These are phyloP conservation scores for Plasmodium vinckei DNA, from an alignment of 169 alveolate genomes.

Conservation along the genomic window DNA sequence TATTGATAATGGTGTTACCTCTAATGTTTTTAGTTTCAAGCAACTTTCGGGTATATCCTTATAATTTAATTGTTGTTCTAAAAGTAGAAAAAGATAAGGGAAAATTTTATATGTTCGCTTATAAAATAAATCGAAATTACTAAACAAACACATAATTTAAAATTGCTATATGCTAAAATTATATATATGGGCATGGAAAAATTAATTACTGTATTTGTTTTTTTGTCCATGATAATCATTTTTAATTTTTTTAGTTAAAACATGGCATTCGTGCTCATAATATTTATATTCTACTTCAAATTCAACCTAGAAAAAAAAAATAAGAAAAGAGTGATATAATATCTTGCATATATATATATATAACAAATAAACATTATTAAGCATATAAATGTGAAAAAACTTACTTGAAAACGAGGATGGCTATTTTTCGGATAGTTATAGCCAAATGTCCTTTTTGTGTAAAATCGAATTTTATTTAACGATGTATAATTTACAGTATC, in stretches of 20 bases:
- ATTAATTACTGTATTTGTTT: slow-evolving; percentile 30
- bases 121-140: neutral
- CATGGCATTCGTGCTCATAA: slow-evolving; percentile 70
- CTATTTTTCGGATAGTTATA: slow-evolving; percentile 71
- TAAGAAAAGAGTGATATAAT: neutral
- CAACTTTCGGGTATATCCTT: slow-evolving; percentile 76
- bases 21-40: slow-evolving; percentile 68
- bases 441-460: slow-evolving; percentile 68
- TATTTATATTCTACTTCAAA: slow-evolving; percentile 74
- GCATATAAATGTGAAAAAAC: neutral
- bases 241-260: slow-evolving; percentile 70
- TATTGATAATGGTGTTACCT: slow-evolving; percentile 10
- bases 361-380: neutral
- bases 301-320: slow-evolving; percentile 40
- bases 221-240: slow-evolving; percentile 69
- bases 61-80: slow-evolving; percentile 66
- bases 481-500: slow-evolving; percentile 72
- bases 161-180: slow-evolving; percentile 3
- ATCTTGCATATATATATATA: neutral
- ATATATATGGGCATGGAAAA: slow-evolving; percentile 4
- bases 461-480: slow-evolving; percentile 67
- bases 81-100: neutral
- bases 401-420: slow-evolving; percentile 73
- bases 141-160: neutral
- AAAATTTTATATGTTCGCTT: neutral